Evolutionary conservation across 2,329 filamentous ascomycete species (phyloP).

Genomic region (Claviceps maximensis): DNA sequence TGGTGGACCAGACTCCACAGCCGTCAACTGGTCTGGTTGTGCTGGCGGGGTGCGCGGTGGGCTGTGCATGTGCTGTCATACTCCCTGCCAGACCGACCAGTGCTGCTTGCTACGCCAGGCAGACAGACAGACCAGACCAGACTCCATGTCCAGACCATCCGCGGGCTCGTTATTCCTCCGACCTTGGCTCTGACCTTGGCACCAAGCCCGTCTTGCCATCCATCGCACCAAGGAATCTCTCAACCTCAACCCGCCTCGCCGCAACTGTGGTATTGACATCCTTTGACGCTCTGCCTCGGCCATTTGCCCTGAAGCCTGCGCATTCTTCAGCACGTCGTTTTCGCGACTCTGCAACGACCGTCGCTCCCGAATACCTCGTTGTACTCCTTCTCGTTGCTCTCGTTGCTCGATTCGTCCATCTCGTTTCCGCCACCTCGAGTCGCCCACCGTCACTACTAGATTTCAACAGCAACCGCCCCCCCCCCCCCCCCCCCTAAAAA

Average conservation of each 20-base stretch:
- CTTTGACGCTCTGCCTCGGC: background rate
- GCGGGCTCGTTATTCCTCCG: background rate
- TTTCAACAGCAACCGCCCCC: background rate
- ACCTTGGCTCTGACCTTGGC: background rate
- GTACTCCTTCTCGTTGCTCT: background rate
- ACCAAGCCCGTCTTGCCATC: background rate
- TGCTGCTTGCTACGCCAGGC: too few species aligned
- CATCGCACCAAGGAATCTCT: background rate
- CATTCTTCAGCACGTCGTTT: background rate
- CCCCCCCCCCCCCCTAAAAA: too few species aligned
- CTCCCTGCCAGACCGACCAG: too few species aligned
- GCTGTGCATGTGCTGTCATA: too few species aligned
- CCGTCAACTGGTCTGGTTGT: too few species aligned
- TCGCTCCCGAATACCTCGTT: background rate
- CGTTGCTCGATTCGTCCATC: background rate
- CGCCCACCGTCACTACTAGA: background rate
- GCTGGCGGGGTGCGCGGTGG: too few species aligned
- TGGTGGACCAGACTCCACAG: too few species aligned
- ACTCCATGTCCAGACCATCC: too few species aligned
- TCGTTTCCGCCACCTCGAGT: background rate
- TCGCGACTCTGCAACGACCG: background rate
- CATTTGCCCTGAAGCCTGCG: background rate
- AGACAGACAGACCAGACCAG: background rate
- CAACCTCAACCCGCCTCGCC: slow-evolving; percentile 1
- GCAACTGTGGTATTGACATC: background rate